Conservation (phyloP, 371 early-diverging fungal genomes). For the Mortierella sp. region DNA sequence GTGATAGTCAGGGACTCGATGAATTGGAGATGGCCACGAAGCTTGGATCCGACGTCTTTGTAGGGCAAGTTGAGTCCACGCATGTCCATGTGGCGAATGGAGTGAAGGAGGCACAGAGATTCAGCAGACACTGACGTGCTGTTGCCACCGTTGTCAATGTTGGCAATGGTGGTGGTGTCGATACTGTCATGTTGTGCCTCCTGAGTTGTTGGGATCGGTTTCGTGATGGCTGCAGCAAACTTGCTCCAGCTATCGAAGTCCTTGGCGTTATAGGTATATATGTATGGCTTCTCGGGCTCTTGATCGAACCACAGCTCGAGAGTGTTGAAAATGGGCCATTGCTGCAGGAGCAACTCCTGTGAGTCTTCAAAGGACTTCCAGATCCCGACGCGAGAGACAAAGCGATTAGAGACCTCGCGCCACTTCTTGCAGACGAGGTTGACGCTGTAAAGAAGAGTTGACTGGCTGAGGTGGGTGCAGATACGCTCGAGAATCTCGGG, state of each 20-base stretch:
- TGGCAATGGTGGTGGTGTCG: not conserved
- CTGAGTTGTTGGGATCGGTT: not conserved
- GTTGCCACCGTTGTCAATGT: not conserved
- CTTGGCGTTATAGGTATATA: too few relatives aligned
- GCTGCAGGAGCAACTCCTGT: slow-evolving; percentile 11
- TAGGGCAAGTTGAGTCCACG: not conserved
- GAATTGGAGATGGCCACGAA: not conserved
- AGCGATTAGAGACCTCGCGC: slow-evolving; percentile 26
- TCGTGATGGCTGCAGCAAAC: slow-evolving; percentile 14
- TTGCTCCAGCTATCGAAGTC: too few relatives aligned
- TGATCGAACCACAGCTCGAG: slow-evolving; percentile 32
- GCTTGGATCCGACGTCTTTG: not conserved
- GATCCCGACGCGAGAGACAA: slow-evolving; percentile 22
- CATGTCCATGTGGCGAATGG: slow-evolving; percentile 17
- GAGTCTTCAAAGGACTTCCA: slow-evolving; percentile 23
- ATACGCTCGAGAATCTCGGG: slow-evolving; percentile 35
- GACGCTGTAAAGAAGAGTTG: slow-evolving; percentile 21
- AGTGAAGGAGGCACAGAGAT: slow-evolving; percentile 30
- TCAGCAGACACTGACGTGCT: not conserved
- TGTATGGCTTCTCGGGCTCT: slow-evolving; percentile 31
- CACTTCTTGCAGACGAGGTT: slow-evolving; percentile 40
- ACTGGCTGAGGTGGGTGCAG: slow-evolving; percentile 32
- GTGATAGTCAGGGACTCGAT: slow-evolving; percentile 12
- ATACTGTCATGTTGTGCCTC: not conserved
- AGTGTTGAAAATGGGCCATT: slow-evolving; percentile 26